phyloP scores from a whole-genome alignment of 169 alveolate species.

The Cryptosporidium parvum region DNA sequence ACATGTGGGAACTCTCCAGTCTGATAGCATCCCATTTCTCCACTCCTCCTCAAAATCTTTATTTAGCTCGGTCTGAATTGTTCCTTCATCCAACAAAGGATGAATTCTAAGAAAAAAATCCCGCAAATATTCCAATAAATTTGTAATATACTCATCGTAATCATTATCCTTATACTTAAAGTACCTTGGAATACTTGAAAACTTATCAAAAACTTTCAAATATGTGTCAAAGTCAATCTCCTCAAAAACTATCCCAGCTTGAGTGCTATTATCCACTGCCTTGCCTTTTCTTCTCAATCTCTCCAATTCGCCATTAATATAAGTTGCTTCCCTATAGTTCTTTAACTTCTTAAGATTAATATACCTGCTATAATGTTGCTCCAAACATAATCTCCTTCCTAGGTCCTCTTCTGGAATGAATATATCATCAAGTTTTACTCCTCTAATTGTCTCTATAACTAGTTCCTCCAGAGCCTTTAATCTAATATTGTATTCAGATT shows the following conservation, averaged over 20 bases:
- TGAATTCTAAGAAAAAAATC: conserved; percentile 81
- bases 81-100: conserved; percentile 81
- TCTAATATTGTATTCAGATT: conserved; percentile 76
- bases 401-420: conserved; percentile 86
- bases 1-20: conserved; percentile 85
- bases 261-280: background rate
- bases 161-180: conserved; percentile 84
- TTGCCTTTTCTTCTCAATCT: conserved; percentile 45
- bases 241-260: conserved; percentile 69
- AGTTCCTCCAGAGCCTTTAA: conserved; percentile 76
- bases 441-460: conserved; percentile 78
- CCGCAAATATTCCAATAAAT: conserved; percentile 79
- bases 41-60: conserved; percentile 82
- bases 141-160: conserved; percentile 80
- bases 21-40: conserved; percentile 76
- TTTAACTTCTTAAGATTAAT: conserved; percentile 83
- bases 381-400: conserved; percentile 83
- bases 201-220: conserved; percentile 81
- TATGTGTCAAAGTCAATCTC: conserved; percentile 85
- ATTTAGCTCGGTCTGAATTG: conserved; percentile 80
- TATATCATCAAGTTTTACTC: conserved; percentile 77
- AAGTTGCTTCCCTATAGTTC: conserved; percentile 74
- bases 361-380: conserved; percentile 80
- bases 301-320: conserved; percentile 67
- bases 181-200: conserved; percentile 84